Base-by-base conservation (phyloP, 2,329 filamentous ascomycete genomes). In the Epicoccum nigrum region DNA sequence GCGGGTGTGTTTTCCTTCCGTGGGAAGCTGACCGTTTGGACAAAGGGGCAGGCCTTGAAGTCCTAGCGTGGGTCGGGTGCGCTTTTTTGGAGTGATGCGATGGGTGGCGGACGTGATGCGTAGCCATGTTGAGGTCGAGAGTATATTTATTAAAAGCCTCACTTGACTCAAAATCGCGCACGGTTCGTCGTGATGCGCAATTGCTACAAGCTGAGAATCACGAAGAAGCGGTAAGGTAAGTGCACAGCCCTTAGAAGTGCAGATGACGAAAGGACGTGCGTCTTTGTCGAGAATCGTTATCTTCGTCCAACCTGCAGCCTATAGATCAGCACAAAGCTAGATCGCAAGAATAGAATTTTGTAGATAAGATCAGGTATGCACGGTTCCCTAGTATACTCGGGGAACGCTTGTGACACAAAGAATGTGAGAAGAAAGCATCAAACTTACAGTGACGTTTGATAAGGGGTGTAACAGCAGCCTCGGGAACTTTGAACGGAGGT, bases 201-300 rank as follows among this genome's bases (percentile, higher is more conserved):
- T 60, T 57, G 60, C 57, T 57, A 61, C 62, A 59, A 61, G 64
- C 57, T 65, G 62, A 56, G 56, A 56, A 55, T 51, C 55, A 62
- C 58, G 55, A 67, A 68, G 63, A 65, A 62, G 67, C 70, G 70
- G 70, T 73, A 69, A 70, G 70, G 70, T 73, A 69, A 70, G 49
- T 52, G 49, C 69, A 72, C 70, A 67, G 64, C 63, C 60, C 64
- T 58, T 63, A 51, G 45, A 56, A 37, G 56, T 51, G 59, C 68
- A 65, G 67, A 71, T 71, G 68, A 65, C 62, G 64, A 60, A 53
- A 62, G 54, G 55, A 60, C 54, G 62, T 59, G 68, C 69, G 51
- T 49, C 45, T 72, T 72, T 70, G 67, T 71, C 66, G 56, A 58
- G 61, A 58, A 51, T 51, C 50, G 68, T 72, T 73, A 71, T 73